phyloP scores from a whole-genome alignment of 495 filamentous ascomycete genomes.

The Tuber microsphaerosporum region DNA sequence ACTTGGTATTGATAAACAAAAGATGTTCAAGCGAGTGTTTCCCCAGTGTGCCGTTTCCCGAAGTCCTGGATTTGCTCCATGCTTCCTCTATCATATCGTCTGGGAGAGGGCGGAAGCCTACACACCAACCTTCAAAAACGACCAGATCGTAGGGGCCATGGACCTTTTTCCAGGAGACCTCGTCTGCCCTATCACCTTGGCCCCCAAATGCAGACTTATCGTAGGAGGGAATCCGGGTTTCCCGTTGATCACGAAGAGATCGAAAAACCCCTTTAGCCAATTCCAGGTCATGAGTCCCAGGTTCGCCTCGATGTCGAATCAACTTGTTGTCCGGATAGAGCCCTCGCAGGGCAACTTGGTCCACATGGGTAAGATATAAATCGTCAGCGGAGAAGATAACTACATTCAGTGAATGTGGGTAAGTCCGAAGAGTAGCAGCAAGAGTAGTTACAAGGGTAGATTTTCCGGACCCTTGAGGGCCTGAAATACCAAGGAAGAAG shows the following conservation, averaged over 20 bases:
- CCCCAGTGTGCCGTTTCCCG: conserved; percentile 48
- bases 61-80: conserved; percentile 50
- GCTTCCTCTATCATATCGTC: conserved; percentile 50
- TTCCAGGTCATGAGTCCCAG: conserved; percentile 72
- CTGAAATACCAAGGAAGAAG: conserved; percentile 57
- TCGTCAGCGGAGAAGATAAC: conserved; percentile 84
- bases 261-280: conserved; percentile 59
- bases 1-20: conserved; percentile 60
- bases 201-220: conserved; percentile 75
- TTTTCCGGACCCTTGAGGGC: conserved; percentile 83
- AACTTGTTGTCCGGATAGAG: conserved; percentile 63
- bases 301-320: conserved; percentile 76
- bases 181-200: conserved; percentile 66
- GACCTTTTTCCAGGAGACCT: conserved; percentile 55
- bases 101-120: conserved; percentile 68
- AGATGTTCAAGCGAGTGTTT: conserved; percentile 62
- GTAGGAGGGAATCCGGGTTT: conserved; percentile 58
- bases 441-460: conserved; percentile 74
- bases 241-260: conserved; percentile 50
- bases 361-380: conserved; percentile 69
- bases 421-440: conserved; percentile 56
- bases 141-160: conserved; percentile 58
- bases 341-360: conserved; percentile 62
- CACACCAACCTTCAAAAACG: conserved; percentile 88
- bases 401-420: conserved; percentile 61